Percentiles rank a stretch among this genome's conserved stretches.
Evolutionary conservation across 768 basidiomycete genomes (phyloP).

Genomic region (Kwoniella dejecticola): DNA sequence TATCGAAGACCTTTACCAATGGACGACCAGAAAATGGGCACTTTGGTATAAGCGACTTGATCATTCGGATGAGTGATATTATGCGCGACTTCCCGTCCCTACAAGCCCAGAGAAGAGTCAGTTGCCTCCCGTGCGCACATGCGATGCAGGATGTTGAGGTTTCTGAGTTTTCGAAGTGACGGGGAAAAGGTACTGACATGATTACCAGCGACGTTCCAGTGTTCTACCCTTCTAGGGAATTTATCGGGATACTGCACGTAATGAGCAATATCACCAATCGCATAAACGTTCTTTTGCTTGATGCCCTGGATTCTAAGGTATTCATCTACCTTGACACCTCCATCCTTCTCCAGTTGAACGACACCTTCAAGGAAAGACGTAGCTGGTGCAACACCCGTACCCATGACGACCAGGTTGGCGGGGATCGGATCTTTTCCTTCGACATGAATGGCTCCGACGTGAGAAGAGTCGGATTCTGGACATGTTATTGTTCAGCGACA

Average conservation of each 20-base stretch:
- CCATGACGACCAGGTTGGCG: constrained; percentile 80
- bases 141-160: not conserved
- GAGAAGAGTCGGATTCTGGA: constrained; percentile 57
- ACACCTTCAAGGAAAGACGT: constrained; percentile 73
- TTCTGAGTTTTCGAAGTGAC: not conserved
- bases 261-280: constrained; percentile 73
- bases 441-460: constrained; percentile 69
- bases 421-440: constrained; percentile 65
- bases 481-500: not conserved
- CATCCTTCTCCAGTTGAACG: constrained; percentile 67
- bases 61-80: constrained; percentile 64
- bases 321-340: constrained; percentile 75
- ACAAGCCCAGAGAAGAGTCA: not conserved
- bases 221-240: constrained; percentile 71
- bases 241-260: constrained; percentile 76
- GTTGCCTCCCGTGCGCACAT: not conserved
- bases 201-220: constrained; percentile 92
- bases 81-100: constrained; percentile 76
- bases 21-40: constrained; percentile 88
- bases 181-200: constrained; percentile 55
- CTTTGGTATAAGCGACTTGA: constrained; percentile 64
- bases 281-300: constrained; percentile 45
- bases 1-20: constrained; percentile 80
- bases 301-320: constrained; percentile 63
- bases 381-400: constrained; percentile 80